A percentile compares a stretch with the other conserved stretches of the same genome.
Evolutionary conservation across 805 yeast species (phyloP).

Genomic region (Yarrowia deformans): DNA sequence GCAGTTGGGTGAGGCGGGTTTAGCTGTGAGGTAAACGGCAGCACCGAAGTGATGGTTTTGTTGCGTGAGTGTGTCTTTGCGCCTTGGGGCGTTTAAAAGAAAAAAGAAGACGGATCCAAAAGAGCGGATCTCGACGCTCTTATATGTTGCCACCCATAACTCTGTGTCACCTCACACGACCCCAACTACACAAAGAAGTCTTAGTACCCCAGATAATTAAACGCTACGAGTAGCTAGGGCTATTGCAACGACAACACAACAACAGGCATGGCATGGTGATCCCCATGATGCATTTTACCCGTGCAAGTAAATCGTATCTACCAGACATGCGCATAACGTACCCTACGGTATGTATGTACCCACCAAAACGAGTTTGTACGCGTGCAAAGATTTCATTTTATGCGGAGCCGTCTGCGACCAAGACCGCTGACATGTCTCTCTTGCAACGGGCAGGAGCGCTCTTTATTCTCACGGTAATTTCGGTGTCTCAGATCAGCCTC

Average conservation of each 20-base stretch:
- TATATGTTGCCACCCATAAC: neutral
- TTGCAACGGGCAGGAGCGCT: neutral
- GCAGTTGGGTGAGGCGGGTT: neutral
- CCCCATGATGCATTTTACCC: neutral
- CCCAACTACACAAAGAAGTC: neutral
- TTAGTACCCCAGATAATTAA: constrained; percentile 12
- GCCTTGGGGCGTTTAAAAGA: too few species aligned
- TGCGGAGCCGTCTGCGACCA: neutral
- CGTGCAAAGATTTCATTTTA: too few species aligned
- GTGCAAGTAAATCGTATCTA: too few species aligned
- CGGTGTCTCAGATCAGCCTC: neutral
- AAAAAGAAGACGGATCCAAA: too few species aligned
- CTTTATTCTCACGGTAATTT: too few species aligned
- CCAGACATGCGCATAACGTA: too few species aligned
- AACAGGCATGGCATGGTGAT: too few species aligned
- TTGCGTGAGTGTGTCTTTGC: too few species aligned
- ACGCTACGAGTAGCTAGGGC: neutral
- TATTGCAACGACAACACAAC: too few species aligned
- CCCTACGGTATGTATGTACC: too few species aligned
- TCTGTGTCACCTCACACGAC: neutral
- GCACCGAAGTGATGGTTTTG: neutral
- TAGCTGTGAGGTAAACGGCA: neutral
- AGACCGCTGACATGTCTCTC: neutral
- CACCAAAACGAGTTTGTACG: too few species aligned
- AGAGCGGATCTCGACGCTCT: too few species aligned